Percentiles rank a stretch among this genome's conserved stretches.
Evolutionary conservation across 306 rosid genomes (phyloP).

Genomic region (Ormosia semicastrata): DNA sequence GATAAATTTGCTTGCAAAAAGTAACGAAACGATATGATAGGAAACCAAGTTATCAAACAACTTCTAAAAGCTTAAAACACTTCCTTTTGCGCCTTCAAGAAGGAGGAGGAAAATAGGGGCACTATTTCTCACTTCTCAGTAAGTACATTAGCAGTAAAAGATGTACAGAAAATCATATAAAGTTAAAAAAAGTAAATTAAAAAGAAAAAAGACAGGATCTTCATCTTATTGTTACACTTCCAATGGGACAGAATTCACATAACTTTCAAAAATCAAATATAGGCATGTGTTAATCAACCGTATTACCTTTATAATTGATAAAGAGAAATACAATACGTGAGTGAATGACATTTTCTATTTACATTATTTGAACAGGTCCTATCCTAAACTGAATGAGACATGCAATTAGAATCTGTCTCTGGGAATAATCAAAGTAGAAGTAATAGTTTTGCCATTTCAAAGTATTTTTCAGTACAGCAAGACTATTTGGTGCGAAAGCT

Average conservation of each 20-base stretch:
- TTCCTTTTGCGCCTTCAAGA: background rate
- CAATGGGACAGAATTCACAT: background rate
- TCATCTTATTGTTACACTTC: background rate
- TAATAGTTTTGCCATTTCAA: too few relatives aligned
- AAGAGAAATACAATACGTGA: background rate
- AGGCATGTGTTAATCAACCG: background rate
- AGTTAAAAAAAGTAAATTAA: background rate
- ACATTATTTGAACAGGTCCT: background rate
- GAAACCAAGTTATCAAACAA: constrained; percentile 8
- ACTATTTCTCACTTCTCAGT: background rate
- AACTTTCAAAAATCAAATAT: background rate
- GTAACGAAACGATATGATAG: background rate
- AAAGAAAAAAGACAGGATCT: background rate
- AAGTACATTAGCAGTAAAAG: background rate
- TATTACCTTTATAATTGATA: background rate
- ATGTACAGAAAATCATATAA: background rate
- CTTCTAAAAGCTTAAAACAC: background rate
- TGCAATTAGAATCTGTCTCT: background rate
- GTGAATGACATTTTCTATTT: background rate
- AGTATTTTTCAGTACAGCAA: too few relatives aligned
- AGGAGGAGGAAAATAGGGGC: background rate
- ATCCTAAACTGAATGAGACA: background rate
- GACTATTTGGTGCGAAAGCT: too few relatives aligned
- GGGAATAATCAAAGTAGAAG: too few relatives aligned
- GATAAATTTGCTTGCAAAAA: background rate